These are phyloP conservation scores for Serendipita sp. DNA, from an alignment of 768 basidiomycete species.

Conservation along the genomic window DNA sequence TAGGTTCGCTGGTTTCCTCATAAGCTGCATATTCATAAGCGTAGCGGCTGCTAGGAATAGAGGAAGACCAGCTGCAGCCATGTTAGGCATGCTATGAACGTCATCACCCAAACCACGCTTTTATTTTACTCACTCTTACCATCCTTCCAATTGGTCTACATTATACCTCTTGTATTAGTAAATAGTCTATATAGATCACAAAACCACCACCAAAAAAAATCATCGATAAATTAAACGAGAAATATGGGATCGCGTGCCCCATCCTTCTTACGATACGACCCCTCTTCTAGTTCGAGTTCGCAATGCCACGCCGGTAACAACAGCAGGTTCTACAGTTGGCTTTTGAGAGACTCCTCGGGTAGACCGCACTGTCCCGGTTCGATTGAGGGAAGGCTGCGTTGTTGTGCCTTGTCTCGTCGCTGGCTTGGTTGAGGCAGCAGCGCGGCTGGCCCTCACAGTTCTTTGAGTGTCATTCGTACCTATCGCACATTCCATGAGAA, in stretches of 20 bases:
- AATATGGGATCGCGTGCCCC: not conserved
- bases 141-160: not conserved
- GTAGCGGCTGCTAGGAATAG: constrained; percentile 54
- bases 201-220: not conserved
- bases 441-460: too few relatives aligned
- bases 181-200: not conserved
- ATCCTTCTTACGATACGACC: not conserved
- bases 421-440: too few relatives aligned
- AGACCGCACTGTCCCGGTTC: not conserved
- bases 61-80: constrained; percentile 22
- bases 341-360: not conserved
- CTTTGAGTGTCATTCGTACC: too few relatives aligned
- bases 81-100: not conserved
- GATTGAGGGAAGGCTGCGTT: not conserved
- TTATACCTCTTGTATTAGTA: not conserved
- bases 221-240: not conserved
- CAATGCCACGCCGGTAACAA: not conserved
- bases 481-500: too few relatives aligned
- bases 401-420: not conserved
- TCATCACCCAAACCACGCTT: not conserved
- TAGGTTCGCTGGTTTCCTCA: constrained; percentile 67
- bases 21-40: constrained; percentile 70
- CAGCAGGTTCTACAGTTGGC: not conserved
- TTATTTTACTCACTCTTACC: not conserved
- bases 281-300: not conserved